Evolutionary conservation across 345 rosid genomes (phyloP), one percentile per base, ranked within the genome.

Genomic region (Passiflora organensis): DNA sequence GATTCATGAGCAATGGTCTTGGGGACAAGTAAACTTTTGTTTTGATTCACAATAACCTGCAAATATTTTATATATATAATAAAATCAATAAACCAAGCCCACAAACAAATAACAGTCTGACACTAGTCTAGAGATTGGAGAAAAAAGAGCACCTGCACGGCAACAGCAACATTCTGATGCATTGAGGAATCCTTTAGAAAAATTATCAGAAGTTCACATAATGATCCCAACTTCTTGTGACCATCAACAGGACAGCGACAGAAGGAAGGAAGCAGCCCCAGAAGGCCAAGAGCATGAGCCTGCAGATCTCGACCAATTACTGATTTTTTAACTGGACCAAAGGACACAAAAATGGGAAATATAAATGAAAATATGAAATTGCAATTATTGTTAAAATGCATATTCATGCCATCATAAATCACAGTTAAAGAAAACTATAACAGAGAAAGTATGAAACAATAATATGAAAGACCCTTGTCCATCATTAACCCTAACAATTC

Each of bases 1-100:
- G 61, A 67, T 36, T 72, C 78, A 20, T 28, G 61, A 45, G 48
- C 48, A 53, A 67, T 69, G 13, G 59, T 56, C 44, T 60, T 60
- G 59, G 75, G 59, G 67, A 66, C 36, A 28, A 75, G 77, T 41
- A 48, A 60, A 56, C 64, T 63, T 67, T 60, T 84, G 65, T 84
- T 93, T 72, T 93, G 87, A 74, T 77, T 81, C 60, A 93, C 95
- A 72, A 93, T 85, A 72, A 79, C 66, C 95, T 86, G 57, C 11
- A 44, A 58, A 61, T n/a, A 38, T 43, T 36, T 8, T 53, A 58
- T n/a, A 16, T 38, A 25, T 48, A 15, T n/a, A 16, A 12, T 48
- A 58, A 38, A 48, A 55, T 32, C 20, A 51, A 43, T 48, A n/a
- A 42, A 25, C 32, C 19, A 43, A 18, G 4, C 1, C 6, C 17